Base-by-base conservation (phyloP, 495 filamentous ascomycete genomes). In the Mycothermus thermophilus region DNA sequence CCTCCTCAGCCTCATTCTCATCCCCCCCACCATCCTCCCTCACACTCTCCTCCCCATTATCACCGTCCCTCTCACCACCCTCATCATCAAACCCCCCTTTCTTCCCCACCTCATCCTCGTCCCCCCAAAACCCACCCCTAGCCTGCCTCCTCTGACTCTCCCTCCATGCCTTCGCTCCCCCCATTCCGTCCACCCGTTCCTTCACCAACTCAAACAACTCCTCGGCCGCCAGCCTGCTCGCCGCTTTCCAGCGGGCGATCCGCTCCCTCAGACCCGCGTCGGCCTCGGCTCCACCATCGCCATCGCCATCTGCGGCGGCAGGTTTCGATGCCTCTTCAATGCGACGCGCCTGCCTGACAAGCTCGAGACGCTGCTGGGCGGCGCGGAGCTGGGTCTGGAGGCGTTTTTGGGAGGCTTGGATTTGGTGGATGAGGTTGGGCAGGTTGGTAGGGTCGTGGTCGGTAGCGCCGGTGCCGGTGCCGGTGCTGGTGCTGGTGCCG, bases 121-220 rank as follows among this genome's bases (percentile, higher is more conserved):
- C 12, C 25, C 43, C 38, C 24, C 27, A 23, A 34, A 27, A 15
- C 16, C 25, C 25, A 25, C 30, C 23, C 16, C 4, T 32, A 38
- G 29, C 35, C 37, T 41, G 29, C 35, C 40, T 12, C 31, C 39
- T 35, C 32, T 40, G 16, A 15, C 24, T 48, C 38, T 34, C 44
- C 34, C 40, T 43, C 50, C 50, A 51, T 9, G 44, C 50, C 41
- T 37, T 38, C 17, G 23, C 47, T 6, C 44, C 49, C 3, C 52
- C 52, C 47, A 51, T 53, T 25, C 36, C 37, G 8, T 43, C 50
- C 17, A 53, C 46, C 35, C 52, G 10, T 7, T 35, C 44, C 16
- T 38, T 43, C 9, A 55, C 34, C 15, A 55, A 9, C 35, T 43
- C 50, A 40, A 53, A 55, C 27, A 55, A 11, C 19, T 55, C 50